Evolutionary conservation across 2,329 filamentous ascomycete species (phyloP).

Genomic region (Colletotrichum kahawae): DNA sequence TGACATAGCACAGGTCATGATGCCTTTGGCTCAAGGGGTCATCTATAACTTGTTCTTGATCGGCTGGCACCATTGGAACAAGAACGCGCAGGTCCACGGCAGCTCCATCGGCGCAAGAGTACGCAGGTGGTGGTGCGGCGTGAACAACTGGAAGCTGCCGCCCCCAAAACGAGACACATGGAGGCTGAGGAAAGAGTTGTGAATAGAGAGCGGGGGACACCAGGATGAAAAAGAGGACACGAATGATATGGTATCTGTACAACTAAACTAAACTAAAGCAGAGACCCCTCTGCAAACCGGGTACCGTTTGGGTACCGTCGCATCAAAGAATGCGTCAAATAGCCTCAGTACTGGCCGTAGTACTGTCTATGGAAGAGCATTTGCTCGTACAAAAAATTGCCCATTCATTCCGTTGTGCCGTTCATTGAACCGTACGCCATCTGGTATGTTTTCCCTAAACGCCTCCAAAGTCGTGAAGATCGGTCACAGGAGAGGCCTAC

Average conservation of each 20-base stretch:
- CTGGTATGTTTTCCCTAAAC: conserved; percentile 7
- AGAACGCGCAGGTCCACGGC: conserved; percentile 76
- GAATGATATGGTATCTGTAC: conserved; percentile 19
- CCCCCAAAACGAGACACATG: conserved; percentile 27
- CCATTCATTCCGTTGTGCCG: not conserved
- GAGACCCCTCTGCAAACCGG: conserved; percentile 10
- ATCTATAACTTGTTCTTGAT: conserved; percentile 85
- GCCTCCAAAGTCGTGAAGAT: not conserved
- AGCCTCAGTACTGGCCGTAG: not conserved
- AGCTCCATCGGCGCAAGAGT: conserved; percentile 77
- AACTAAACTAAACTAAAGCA: conserved; percentile 15
- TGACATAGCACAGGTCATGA: conserved; percentile 64
- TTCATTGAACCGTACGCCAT: conserved; percentile 17
- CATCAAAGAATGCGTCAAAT: conserved; percentile 1
- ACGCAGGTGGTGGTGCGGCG: conserved; percentile 91
- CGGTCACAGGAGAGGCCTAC: conserved; percentile 17
- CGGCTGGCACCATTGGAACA: conserved; percentile 93
- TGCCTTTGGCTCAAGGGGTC: conserved; percentile 87
- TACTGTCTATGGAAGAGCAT: conserved; percentile 10
- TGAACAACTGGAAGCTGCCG: conserved; percentile 88
- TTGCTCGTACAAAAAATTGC: not conserved
- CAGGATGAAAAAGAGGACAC: not conserved
- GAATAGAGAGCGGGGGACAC: not conserved
- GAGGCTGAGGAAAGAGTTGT: conserved; percentile 17
- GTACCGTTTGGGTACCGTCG: not conserved